Conservation (phyloP, 768 basidiomycete genomes). For the Mycena olivaceomarginata region DNA sequence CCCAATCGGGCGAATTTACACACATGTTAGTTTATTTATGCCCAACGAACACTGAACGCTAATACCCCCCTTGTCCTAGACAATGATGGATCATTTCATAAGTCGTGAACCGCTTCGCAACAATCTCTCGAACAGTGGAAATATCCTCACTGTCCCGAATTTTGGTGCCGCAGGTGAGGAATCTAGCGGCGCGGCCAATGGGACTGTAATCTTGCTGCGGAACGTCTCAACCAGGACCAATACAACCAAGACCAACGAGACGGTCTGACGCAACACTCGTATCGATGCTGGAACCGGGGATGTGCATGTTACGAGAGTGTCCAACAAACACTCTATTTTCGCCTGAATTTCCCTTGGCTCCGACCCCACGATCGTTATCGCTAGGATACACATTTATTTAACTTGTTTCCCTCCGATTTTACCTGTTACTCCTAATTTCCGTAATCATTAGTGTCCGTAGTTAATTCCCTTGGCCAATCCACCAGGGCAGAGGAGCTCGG, state of each 20-base stretch:
- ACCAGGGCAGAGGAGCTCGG: no score
- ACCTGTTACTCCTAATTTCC: not conserved
- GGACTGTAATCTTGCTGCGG: not conserved
- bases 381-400: not conserved
- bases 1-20: not conserved
- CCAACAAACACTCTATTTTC: not conserved
- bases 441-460: not conserved
- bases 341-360: not conserved
- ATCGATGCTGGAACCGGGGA: no score
- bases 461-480: not conserved
- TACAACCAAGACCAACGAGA: constrained; percentile 1
- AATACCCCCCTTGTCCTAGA: not conserved
- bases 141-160: not conserved
- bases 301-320: no score
- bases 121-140: not conserved
- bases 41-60: not conserved
- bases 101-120: not conserved
- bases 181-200: not conserved
- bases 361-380: not conserved
- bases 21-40: not conserved
- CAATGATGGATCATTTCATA: not conserved
- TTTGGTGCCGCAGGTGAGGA: not conserved
- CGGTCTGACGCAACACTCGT: not conserved
- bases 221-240: not conserved
- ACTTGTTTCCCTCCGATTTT: no score